phyloP scores from a whole-genome alignment of 202 grass and related monocot genomes.

The Saccharum hybrid region DNA sequence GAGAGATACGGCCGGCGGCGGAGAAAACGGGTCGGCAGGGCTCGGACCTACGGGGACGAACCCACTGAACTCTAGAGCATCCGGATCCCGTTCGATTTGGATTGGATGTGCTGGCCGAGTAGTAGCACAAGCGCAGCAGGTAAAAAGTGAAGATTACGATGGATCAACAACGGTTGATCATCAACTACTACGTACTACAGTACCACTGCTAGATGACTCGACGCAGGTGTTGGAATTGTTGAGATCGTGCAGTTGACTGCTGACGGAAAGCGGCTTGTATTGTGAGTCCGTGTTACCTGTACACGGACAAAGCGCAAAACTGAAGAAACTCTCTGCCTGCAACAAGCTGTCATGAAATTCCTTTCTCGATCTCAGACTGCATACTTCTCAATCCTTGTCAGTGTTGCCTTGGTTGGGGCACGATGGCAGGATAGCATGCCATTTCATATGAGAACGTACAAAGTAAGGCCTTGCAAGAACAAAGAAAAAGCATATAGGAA shows the following conservation, averaged over 20 bases:
- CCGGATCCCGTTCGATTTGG: not conserved
- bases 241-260: not conserved
- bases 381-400: no score
- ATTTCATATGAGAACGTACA: not conserved
- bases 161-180: not conserved
- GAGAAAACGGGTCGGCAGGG: not conserved
- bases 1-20: not conserved
- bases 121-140: not conserved
- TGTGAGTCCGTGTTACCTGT: no score
- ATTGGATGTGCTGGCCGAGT: not conserved
- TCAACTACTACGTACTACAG: not conserved
- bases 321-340: no score
- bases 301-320: no score
- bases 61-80: not conserved
- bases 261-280: no score
- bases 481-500: no score
- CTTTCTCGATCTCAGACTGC: no score
- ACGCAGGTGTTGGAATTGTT: not conserved
- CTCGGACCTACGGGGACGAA: not conserved
- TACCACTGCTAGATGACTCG: not conserved
- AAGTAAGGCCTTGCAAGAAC: not conserved
- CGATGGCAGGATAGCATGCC: not conserved
- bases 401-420: not conserved
- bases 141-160: not conserved
- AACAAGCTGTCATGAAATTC: no score